Evolutionary conservation across 805 yeast species (phyloP).

Genomic region (Cyberlindnera euphorbiae): DNA sequence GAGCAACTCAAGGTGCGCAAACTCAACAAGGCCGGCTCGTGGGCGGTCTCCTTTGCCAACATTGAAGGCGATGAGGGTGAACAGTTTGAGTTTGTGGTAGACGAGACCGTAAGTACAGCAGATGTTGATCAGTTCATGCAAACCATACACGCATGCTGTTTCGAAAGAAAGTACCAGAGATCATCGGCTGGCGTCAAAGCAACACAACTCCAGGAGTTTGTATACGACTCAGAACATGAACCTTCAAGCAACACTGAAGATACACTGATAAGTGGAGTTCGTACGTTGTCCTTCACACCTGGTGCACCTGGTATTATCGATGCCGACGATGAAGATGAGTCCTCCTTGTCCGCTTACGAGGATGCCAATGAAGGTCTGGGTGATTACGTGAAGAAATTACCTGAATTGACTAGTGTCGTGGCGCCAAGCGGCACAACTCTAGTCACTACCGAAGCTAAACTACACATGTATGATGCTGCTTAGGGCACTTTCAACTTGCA

Average conservation of each 20-base stretch:
- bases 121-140: conserved; percentile 59
- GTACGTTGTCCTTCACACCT: conserved; percentile 4
- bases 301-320: neutral
- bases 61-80: conserved; percentile 84
- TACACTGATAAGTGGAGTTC: conserved; percentile 9
- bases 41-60: conserved; percentile 76
- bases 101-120: conserved; percentile 44
- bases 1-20: conserved; percentile 54
- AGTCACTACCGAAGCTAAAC: conserved; percentile 14
- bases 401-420: conserved; percentile 9
- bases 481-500: conserved; percentile 44
- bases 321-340: conserved; percentile 22
- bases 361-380: conserved; percentile 26
- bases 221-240: conserved; percentile 30
- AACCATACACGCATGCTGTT: conserved; percentile 62
- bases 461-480: conserved; percentile 55
- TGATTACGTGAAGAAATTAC: neutral
- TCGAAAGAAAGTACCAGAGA: conserved; percentile 65
- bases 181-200: conserved; percentile 42
- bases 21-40: conserved; percentile 47
- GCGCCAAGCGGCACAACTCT: conserved; percentile 23
- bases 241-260: neutral
- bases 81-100: conserved; percentile 72
- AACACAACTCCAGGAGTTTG: conserved; percentile 54
- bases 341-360: conserved; percentile 27